These are phyloP conservation scores for Phaeosphaeria sp. DNA, from an alignment of 2,329 filamentous ascomycete species.

Conservation along the genomic window DNA sequence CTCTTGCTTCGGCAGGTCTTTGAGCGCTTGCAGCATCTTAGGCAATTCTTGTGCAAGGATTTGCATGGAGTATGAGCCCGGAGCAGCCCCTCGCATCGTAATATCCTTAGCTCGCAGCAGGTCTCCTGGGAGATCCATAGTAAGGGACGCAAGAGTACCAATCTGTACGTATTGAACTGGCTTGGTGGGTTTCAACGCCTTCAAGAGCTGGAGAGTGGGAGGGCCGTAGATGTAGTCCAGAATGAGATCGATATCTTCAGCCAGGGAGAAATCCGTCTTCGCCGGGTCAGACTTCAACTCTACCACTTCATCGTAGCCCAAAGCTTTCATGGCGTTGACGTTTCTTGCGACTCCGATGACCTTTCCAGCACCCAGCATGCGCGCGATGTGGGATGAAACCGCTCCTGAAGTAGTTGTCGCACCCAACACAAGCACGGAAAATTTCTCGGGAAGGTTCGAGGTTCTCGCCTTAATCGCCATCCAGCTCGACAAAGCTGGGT, in stretches of 20 bases:
- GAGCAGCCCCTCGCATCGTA: neutral
- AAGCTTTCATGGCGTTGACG: neutral
- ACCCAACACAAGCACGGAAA: neutral
- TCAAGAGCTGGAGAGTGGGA: neutral
- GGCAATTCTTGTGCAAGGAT: neutral
- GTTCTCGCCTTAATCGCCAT: neutral
- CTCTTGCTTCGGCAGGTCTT: neutral
- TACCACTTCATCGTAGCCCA: neutral
- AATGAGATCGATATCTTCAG: neutral
- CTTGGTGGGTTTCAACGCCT: neutral
- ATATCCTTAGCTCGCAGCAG: neutral
- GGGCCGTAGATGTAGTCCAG: neutral
- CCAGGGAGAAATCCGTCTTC: neutral
- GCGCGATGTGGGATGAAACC: neutral
- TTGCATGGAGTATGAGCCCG: neutral
- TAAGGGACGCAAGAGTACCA: neutral
- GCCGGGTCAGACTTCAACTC: neutral
- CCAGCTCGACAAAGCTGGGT: neutral
- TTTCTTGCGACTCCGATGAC: neutral
- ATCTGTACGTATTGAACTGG: neutral
- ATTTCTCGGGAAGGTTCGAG: neutral
- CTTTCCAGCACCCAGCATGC: neutral
- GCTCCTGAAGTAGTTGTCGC: neutral
- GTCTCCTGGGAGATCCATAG: neutral
- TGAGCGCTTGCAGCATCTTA: neutral